A percentile compares a stretch with the other conserved stretches of the same genome.
phyloP scores from a whole-genome alignment of 352 stramenopile genomes.

The Phytophthora aleatoria region DNA sequence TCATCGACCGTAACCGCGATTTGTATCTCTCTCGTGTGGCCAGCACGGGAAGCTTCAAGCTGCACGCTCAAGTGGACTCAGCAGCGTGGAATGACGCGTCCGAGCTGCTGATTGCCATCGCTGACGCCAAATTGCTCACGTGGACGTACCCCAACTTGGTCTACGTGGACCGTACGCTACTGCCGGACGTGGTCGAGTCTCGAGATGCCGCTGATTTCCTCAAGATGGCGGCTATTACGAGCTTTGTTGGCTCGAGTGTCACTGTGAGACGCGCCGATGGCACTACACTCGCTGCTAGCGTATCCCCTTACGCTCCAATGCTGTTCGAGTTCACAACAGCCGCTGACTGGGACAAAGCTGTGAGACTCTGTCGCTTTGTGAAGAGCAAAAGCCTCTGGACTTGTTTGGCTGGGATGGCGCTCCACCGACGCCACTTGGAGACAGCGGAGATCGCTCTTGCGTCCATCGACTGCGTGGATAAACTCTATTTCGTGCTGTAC shows the following conservation, averaged over 20 bases:
- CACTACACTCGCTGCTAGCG: constrained; percentile 76
- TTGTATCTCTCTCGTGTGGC: constrained; percentile 77
- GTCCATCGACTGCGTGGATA: constrained; percentile 92
- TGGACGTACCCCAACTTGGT: constrained; percentile 93
- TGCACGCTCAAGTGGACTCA: constrained; percentile 91
- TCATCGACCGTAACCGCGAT: constrained; percentile 90
- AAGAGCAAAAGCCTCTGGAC: constrained; percentile 92
- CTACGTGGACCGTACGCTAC: constrained; percentile 91
- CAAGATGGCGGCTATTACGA: constrained; percentile 86
- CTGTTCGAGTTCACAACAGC: constrained; percentile 86
- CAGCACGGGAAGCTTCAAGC: constrained; percentile 75
- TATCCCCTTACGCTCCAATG: constrained; percentile 84
- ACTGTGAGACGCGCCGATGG: constrained; percentile 89
- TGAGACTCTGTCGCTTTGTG: constrained; percentile 92
- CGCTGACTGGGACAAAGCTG: constrained; percentile 91
- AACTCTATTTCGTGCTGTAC: constrained; percentile 93
- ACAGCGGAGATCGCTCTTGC: constrained; percentile 92
- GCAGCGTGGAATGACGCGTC: constrained; percentile 89
- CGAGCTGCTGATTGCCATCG: constrained; percentile 89
- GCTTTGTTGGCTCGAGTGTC: constrained; percentile 87
- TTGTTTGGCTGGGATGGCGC: constrained; percentile 89
- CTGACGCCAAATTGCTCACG: constrained; percentile 88
- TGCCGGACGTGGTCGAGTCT: constrained; percentile 77
- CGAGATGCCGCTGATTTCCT: constrained; percentile 83
- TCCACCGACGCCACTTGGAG: constrained; percentile 89